These are phyloP conservation scores for Oxytropis ochrocephala DNA, from an alignment of 306 rosid species.

Conservation along the genomic window DNA sequence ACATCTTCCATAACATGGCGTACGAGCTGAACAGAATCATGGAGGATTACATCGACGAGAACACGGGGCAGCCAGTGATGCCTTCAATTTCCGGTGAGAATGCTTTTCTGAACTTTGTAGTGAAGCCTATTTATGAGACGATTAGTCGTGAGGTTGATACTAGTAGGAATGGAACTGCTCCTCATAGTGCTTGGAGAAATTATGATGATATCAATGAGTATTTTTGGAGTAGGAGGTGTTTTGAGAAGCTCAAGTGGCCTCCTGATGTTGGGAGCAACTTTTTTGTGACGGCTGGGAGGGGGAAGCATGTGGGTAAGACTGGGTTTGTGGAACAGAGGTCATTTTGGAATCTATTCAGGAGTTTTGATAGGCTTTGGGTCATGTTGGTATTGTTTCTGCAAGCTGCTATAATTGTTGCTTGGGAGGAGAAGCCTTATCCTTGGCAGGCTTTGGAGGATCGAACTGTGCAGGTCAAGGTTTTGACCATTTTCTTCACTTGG, in stretches of 20 bases:
- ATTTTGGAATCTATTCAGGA: constrained; percentile 80
- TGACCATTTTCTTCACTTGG: constrained; percentile 84
- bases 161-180: constrained; percentile 75
- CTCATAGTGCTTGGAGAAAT: constrained; percentile 86
- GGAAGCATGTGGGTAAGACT: constrained; percentile 83
- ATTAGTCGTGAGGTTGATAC: constrained; percentile 67
- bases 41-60: constrained; percentile 83
- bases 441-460: constrained; percentile 57
- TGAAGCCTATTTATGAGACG: constrained; percentile 82
- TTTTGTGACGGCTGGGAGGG: constrained; percentile 44
- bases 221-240: constrained; percentile 86
- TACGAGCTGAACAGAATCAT: constrained; percentile 70
- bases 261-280: constrained; percentile 67
- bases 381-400: constrained; percentile 79
- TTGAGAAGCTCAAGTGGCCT: constrained; percentile 91
- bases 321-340: constrained; percentile 98
- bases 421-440: constrained; percentile 55
- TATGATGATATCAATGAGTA: constrained; percentile 92
- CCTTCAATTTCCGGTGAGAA: constrained; percentile 78
- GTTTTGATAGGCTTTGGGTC: constrained; percentile 87
- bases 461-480: constrained; percentile 54
- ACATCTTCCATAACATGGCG: constrained; percentile 82
- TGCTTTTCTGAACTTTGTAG: constrained; percentile 58
- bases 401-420: constrained; percentile 83
- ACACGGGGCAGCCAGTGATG: constrained; percentile 80